These are phyloP conservation scores for Xylaria sp. DNA, from an alignment of 2,329 filamentous ascomycete genomes.

Conservation along the genomic window DNA sequence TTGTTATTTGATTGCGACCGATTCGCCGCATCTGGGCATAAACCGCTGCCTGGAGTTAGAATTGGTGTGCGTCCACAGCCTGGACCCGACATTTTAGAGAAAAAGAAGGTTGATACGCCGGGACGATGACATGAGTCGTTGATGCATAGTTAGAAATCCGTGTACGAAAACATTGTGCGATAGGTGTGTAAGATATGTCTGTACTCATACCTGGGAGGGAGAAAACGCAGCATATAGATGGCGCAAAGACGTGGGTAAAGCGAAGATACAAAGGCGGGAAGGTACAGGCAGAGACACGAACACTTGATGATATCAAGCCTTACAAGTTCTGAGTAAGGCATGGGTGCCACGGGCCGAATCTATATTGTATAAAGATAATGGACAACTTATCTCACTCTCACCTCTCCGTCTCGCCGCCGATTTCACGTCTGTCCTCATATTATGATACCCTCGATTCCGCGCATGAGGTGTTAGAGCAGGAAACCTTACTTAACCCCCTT, in stretches of 20 bases:
- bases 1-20: not conserved
- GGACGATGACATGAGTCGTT: not conserved
- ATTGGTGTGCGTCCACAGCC: not conserved
- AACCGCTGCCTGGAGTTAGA: not conserved
- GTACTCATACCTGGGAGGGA: conserved; percentile 1
- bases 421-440: not conserved
- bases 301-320: not conserved
- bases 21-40: not conserved
- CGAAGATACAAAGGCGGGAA: not conserved
- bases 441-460: no score
- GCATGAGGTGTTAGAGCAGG: no score
- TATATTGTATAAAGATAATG: not conserved
- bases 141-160: not conserved
- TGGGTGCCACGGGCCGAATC: not conserved
- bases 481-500: no score
- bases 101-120: not conserved
- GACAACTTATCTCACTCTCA: not conserved
- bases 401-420: not conserved
- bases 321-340: not conserved
- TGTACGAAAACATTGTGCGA: not conserved
- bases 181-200: conserved; percentile 2
- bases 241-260: not conserved
- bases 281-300: not conserved
- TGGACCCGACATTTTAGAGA: no score
- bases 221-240: not conserved